Percentiles rank a stretch among this genome's conserved stretches.
Evolutionary conservation across 306 rosid genomes (phyloP).

Genomic region (Fragaria vesca): DNA sequence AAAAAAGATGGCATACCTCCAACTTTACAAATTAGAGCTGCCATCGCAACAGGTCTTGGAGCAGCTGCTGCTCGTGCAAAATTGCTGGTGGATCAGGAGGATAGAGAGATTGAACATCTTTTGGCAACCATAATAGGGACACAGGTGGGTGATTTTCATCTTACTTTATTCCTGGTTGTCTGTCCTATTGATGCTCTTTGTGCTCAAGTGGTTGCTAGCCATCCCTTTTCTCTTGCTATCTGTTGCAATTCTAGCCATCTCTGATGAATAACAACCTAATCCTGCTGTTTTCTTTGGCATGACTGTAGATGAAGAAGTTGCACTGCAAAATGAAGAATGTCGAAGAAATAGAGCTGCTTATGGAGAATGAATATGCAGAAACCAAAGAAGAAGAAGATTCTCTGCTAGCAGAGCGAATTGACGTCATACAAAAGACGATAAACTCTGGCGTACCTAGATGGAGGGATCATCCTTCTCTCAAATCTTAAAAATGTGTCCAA

Average conservation of each 20-base stretch:
- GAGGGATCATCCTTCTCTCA: conserved; percentile 65
- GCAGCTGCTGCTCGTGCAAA: conserved; percentile 91
- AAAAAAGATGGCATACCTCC: conserved; percentile 55
- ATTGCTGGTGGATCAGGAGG: conserved; percentile 89
- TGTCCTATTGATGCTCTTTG: not conserved
- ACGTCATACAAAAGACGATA: conserved; percentile 49
- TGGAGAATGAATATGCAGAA: conserved; percentile 66
- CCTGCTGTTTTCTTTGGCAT: conserved; percentile 22
- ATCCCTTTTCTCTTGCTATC: not conserved
- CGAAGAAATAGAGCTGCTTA: conserved; percentile 68
- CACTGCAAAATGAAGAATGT: conserved; percentile 67
- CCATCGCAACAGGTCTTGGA: conserved; percentile 84
- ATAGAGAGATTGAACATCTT: conserved; percentile 76
- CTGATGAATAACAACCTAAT: conserved; percentile 16
- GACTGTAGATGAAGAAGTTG: conserved; percentile 60
- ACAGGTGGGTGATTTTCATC: conserved; percentile 53
- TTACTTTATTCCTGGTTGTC: not conserved
- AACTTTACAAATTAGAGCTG: conserved; percentile 70
- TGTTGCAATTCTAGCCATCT: conserved; percentile 7
- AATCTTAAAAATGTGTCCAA: conserved; percentile 34
- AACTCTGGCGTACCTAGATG: conserved; percentile 68
- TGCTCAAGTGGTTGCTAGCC: not conserved
- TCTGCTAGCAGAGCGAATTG: conserved; percentile 59
- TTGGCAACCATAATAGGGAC: conserved; percentile 73
- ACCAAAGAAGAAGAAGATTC: conserved; percentile 60